Evolutionary conservation across 2,329 filamentous ascomycete genomes (phyloP).

Genomic region (Calonectria pseudoturangicola): DNA sequence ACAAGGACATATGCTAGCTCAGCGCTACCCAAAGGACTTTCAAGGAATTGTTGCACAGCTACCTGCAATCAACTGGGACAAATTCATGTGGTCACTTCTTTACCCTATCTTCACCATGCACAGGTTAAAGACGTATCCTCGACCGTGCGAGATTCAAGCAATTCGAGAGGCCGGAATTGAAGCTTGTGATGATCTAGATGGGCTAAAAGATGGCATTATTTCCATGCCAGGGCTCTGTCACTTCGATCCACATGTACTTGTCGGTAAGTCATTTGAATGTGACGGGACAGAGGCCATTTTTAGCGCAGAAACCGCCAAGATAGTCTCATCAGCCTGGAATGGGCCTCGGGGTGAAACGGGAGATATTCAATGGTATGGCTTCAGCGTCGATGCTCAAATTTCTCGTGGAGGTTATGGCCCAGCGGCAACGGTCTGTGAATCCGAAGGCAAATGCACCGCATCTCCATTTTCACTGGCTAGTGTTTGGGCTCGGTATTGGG

Average conservation of each 20-base stretch:
- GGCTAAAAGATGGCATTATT: background rate
- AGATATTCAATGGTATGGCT: background rate
- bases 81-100: background rate
- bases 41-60: background rate
- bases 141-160: background rate
- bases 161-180: background rate
- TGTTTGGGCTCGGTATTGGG: background rate
- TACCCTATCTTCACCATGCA: background rate
- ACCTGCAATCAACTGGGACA: background rate
- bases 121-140: background rate
- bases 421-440: background rate
- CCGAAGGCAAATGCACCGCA: background rate
- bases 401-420: background rate
- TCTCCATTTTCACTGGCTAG: background rate
- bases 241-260: background rate
- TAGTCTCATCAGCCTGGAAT: background rate
- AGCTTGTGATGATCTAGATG: background rate
- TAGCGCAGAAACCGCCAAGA: background rate
- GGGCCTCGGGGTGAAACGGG: background rate
- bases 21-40: conserved; percentile 1
- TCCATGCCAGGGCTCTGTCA: background rate
- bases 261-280: background rate
- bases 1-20: background rate
- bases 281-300: background rate
- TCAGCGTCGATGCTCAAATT: background rate